Percentiles rank a stretch among this genome's conserved stretches.
Conservation (phyloP, 1,139 yeast genomes). For the Debaryomycetaceae sp. region DNA sequence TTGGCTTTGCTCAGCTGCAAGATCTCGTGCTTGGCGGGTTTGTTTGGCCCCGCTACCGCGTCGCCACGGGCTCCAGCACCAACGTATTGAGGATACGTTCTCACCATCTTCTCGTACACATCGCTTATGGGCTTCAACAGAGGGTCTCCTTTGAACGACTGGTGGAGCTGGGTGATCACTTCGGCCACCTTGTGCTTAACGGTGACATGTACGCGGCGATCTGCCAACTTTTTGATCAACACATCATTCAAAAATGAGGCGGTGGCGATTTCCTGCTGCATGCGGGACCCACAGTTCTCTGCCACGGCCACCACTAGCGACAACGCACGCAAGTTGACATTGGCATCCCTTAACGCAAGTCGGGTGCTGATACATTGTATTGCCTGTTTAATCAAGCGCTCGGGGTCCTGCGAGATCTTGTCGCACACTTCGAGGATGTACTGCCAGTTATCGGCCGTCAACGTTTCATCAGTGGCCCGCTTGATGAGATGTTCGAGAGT, state of each 20-base stretch:
- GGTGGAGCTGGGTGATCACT: conserved; percentile 61
- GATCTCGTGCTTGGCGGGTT: conserved; percentile 58
- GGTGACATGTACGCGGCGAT: conserved; percentile 55
- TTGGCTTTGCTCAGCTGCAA: conserved; percentile 43
- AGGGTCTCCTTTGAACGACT: conserved; percentile 63
- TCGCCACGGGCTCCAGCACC: conserved; percentile 14
- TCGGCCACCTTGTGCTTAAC: conserved; percentile 67
- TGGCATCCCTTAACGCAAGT: conserved; percentile 66
- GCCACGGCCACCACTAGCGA: conserved; percentile 74
- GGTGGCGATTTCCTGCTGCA: conserved; percentile 78
- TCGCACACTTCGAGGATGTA: conserved; percentile 81
- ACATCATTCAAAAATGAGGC: conserved; percentile 54
- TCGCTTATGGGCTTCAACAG: conserved; percentile 67
- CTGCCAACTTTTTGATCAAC: conserved; percentile 53
- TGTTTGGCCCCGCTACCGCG: conserved; percentile 35
- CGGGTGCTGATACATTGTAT: conserved; percentile 48
- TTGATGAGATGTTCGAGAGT: conserved; percentile 23
- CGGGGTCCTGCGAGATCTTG: conserved; percentile 68
- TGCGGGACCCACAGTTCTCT: conserved; percentile 88
- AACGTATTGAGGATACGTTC: conserved; percentile 42
- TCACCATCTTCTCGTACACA: conserved; percentile 45
- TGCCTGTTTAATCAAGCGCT: conserved; percentile 50
- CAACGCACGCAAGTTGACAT: conserved; percentile 69
- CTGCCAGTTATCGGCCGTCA: conserved; percentile 84
- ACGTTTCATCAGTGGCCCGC: conserved; percentile 82